Conservation (phyloP, 1,139 yeast species). For the Lodderomyces jiufengensis region DNA sequence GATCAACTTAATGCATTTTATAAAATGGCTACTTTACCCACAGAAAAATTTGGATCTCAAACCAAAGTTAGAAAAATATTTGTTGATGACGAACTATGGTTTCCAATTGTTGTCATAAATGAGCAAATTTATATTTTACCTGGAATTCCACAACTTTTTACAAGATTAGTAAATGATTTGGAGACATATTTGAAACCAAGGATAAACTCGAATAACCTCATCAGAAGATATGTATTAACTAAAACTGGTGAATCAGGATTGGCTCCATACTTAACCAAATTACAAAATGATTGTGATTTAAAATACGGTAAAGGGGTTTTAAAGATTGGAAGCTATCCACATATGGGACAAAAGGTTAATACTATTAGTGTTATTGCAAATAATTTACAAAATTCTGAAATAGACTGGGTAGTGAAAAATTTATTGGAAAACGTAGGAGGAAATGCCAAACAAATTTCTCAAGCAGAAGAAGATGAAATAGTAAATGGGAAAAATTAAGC, state of each 20-base stretch:
- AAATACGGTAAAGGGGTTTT: constrained; percentile 36
- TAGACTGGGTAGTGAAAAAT: constrained; percentile 45
- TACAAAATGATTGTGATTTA: constrained; percentile 46
- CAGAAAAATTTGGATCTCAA: constrained; percentile 28
- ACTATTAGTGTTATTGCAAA: constrained; percentile 74
- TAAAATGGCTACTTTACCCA: constrained; percentile 78
- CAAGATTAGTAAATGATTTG: constrained; percentile 39
- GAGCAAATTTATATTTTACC: constrained; percentile 68
- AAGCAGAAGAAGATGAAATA: constrained; percentile 47
- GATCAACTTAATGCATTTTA: constrained; percentile 58
- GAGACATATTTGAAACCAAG: constrained; percentile 25
- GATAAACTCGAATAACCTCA: constrained; percentile 21
- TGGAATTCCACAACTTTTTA: constrained; percentile 76
- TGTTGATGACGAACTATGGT: constrained; percentile 66
- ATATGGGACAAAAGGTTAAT: constrained; percentile 55
- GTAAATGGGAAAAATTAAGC: too few relatives aligned
- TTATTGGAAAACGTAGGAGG: constrained; percentile 42
- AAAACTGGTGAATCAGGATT: constrained; percentile 57
- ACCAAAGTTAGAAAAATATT: constrained; percentile 32
- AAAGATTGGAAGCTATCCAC: constrained; percentile 85
- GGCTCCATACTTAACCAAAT: constrained; percentile 56
- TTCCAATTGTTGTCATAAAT: constrained; percentile 69
- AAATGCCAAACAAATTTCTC: constrained; percentile 52
- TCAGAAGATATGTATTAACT: constrained; percentile 63
- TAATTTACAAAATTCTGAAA: constrained; percentile 23